Evolutionary conservation across 129 eudicot species (phyloP), one percentile per base, ranked within the genome.

Genomic region (Saposhnikovia divaricata): DNA sequence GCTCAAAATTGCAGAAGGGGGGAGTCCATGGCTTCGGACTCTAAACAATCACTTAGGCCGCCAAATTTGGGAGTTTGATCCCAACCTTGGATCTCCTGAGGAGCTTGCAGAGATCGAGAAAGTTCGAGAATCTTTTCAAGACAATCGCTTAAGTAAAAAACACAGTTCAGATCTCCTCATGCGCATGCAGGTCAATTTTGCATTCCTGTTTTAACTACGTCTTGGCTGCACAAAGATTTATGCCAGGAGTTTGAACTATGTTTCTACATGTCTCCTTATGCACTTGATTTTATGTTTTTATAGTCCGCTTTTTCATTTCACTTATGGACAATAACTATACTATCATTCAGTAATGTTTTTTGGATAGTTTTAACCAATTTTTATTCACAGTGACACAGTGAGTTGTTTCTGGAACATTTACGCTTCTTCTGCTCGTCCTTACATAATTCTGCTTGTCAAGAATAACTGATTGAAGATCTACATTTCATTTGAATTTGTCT

Each of bases 121-220:
- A 50, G 84, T 84, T 55, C 91, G 96, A 0, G 82, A 88, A 59
- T 43, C 82, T 25, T 96, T 89, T n/a, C 88, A 81, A 28, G 79
- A 72, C 4, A 79, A 89, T 77, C 94, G 97, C 1, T 96, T 89
- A 63, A 88, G 84, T 74, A 86, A 86, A 79, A 90, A 88, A 71
- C 97, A 96, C 78, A 92, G 97, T 79, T 73, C 99, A 6, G 99
- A 96, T 92, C 91, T 92, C 77, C 90, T 96, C 74, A 96, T 92
- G 97, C 91, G 99, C 59, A 61, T 78, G 63, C 99, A 96, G 89
- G 99, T 96, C 25, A 14, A n/a, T 59, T 59, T 2, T 31, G 34
- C 25, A 9, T 9, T 57, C 8, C 5, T 23, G 8, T 57, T 0
- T 8, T 57, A 2, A 23, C 14, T 7, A 1, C 0, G 31, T 59